Conservation (phyloP, 495 filamentous ascomycete species). For the Aspergillus kassunensis region DNA sequence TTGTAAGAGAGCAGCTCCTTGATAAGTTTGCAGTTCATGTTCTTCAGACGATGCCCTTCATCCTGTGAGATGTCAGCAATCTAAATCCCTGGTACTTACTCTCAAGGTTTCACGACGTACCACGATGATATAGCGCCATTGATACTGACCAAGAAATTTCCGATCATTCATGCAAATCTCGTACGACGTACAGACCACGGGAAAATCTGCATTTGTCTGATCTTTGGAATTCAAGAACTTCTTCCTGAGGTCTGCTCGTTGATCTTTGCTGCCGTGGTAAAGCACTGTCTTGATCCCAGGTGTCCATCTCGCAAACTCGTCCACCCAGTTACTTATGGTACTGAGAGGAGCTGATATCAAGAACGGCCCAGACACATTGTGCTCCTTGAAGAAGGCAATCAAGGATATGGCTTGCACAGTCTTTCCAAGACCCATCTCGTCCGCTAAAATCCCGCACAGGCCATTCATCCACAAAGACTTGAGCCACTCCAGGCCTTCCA, state of each 20-base stretch:
- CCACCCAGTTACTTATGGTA: conserved; percentile 93
- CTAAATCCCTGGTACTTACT: not conserved
- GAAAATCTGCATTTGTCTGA: conserved; percentile 66
- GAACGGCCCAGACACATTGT: conserved; percentile 82
- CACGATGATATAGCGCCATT: conserved; percentile 97
- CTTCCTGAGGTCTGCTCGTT: conserved; percentile 67
- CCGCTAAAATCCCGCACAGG: conserved; percentile 89
- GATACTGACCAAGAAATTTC: conserved; percentile 70
- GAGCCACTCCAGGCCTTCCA: conserved; percentile 93
- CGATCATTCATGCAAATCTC: conserved; percentile 93
- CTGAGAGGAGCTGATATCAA: conserved; percentile 86
- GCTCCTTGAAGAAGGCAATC: conserved; percentile 82
- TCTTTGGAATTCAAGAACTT: conserved; percentile 56
- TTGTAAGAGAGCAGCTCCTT: conserved; percentile 80
- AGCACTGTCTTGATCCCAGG: conserved; percentile 80
- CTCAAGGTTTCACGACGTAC: conserved; percentile 44
- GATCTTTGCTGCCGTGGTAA: conserved; percentile 78
- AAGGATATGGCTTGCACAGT: conserved; percentile 92
- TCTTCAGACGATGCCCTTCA: conserved; percentile 96
- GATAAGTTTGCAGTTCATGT: conserved; percentile 89
- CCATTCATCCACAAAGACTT: conserved; percentile 84
- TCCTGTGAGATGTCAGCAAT: conserved; percentile 48
- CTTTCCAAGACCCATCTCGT: conserved; percentile 98
- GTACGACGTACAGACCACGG: conserved; percentile 88
- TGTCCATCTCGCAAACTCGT: conserved; percentile 87